Base-by-base conservation (phyloP, 371 early-diverging fungal genomes). In the Zychaea mexicana region DNA sequence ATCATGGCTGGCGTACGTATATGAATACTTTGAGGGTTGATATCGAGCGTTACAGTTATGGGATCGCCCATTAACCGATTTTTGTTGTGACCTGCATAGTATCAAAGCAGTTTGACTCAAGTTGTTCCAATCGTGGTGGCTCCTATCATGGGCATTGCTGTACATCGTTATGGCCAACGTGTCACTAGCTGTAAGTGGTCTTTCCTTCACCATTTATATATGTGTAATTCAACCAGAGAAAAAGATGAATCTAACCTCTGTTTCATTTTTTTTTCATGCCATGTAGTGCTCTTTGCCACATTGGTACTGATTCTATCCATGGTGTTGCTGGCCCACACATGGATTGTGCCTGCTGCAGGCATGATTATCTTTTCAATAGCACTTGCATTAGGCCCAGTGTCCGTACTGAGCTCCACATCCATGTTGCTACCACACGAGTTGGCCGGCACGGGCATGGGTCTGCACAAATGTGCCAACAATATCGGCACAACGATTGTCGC, bases 51-150 rank as follows among this genome's bases (percentile, higher is more conserved):
- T n/a, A n/a, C n/a, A n/a, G n/a, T n/a, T n/a, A n/a, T n/a, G n/a
- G n/a, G n/a, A n/a, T n/a, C n/a, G n/a, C 2, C 15, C 8, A 36
- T 1, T 15, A 9, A 26, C 45, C 30, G 15, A 56, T 22, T 27
- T 13, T n/a, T 28, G 42, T 54, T 52, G 12, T 56, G 33, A 31
- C 13, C 10, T 26, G 10, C 1, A 12, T 58, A 80, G 80, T 88
- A 82, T 62, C 81, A 83, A 72, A 78, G 84, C 63, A 82, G 84
- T 64, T 64, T 86, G 42, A 75, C 84, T 7, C 80, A 83, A 61
- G 77, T 76, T 15, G 65, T 84, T 15, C 88, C 88, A 0, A 80
- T 86, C 30, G 69, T 84, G 3, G 64, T 73, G 15, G 78, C 83
- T 13, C 88, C 88, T 2, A 15, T 83, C 12, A 63, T 83, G 66